Percentiles rank a stretch among this genome's conserved stretches.
These are phyloP conservation scores for Penicillium waksmanii DNA, from an alignment of 495 filamentous ascomycete species.

Conservation along the genomic window DNA sequence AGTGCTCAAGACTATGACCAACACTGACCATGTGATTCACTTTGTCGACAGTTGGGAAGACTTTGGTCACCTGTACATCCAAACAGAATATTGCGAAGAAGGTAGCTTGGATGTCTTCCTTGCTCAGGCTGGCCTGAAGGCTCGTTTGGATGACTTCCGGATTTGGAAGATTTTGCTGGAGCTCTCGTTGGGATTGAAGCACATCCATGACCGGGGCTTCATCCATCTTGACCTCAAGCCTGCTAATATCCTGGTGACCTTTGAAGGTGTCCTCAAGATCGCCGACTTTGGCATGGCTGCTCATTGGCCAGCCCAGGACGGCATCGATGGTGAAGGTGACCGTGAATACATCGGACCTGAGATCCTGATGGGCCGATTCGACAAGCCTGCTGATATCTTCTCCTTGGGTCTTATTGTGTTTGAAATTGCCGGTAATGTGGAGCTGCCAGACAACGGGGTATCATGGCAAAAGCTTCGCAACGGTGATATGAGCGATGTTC, in stretches of 20 bases:
- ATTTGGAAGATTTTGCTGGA: constrained; percentile 98
- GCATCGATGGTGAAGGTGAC: constrained; percentile 90
- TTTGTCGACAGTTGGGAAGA: constrained; percentile 86
- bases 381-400: constrained; percentile 92
- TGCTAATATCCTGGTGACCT: constrained; percentile 88
- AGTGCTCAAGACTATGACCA: constrained; percentile 69
- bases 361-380: constrained; percentile 78
- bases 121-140: constrained; percentile 73
- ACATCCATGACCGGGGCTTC: constrained; percentile 84
- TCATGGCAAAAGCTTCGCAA: constrained; percentile 86
- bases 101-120: constrained; percentile 87
- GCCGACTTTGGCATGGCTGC: constrained; percentile 94
- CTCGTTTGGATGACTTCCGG: constrained; percentile 90
- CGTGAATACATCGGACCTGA: constrained; percentile 95
- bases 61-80: constrained; percentile 83
- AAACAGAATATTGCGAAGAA: constrained; percentile 94
- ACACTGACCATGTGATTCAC: constrained; percentile 80
- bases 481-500: constrained; percentile 84
- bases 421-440: constrained; percentile 89
- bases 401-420: constrained; percentile 91
- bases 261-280: constrained; percentile 91
- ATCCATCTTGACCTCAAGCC: constrained; percentile 96
- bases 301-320: constrained; percentile 71
- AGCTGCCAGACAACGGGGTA: constrained; percentile 86
- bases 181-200: constrained; percentile 75